A percentile compares a stretch with the other conserved stretches of the same genome.
These are phyloP conservation scores for Eimeria zaria DNA, from an alignment of 169 alveolate species.

Conservation along the genomic window DNA sequence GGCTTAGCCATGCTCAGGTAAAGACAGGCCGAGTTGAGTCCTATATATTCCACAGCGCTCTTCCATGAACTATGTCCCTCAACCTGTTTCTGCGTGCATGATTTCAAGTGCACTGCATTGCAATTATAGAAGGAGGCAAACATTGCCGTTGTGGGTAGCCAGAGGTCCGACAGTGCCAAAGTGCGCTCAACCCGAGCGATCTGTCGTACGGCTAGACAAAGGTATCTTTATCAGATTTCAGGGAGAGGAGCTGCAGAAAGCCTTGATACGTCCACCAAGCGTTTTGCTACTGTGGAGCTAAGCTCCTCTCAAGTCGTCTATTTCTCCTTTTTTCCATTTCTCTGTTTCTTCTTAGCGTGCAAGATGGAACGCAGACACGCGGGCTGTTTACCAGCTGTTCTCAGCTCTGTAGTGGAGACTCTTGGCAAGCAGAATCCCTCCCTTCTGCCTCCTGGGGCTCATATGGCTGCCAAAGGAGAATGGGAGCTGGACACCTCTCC, in stretches of 20 bases:
- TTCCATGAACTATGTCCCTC: too few species aligned
- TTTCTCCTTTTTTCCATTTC: too few species aligned
- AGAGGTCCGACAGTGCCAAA: background rate
- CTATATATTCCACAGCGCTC: background rate
- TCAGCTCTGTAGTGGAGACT: background rate
- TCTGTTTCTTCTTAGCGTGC: background rate
- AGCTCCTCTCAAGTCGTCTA: background rate
- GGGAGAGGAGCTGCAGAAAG: background rate
- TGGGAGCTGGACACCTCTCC: background rate
- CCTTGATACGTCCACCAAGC: background rate
- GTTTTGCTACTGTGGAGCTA: too few species aligned
- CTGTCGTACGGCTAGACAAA: background rate
- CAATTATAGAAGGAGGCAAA: too few species aligned
- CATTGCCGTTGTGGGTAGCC: background rate
- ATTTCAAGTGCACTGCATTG: too few species aligned
- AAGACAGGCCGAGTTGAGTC: background rate
- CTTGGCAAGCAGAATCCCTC: background rate
- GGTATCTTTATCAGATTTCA: background rate
- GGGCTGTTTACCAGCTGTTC: background rate
- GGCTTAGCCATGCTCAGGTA: background rate
- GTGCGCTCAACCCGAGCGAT: background rate
- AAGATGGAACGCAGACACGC: background rate
- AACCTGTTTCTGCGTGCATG: too few species aligned
- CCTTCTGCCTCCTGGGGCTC: background rate
- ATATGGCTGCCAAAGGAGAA: background rate